Conservation (phyloP, 2,329 filamentous ascomycete species). For the Beauveria scarabaeidicola region DNA sequence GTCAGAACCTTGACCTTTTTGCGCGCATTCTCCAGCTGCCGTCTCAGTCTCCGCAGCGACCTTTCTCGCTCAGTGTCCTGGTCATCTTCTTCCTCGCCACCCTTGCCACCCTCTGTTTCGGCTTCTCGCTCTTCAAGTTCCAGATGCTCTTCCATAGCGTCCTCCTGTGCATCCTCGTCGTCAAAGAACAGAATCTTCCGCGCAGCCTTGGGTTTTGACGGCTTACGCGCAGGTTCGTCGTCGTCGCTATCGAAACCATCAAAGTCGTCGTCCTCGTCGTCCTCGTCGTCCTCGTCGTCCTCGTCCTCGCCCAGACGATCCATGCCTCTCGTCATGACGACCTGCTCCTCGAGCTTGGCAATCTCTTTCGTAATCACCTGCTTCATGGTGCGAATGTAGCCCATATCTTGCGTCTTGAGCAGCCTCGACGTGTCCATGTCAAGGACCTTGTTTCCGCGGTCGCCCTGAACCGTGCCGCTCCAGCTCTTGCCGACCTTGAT, state of each 20-base stretch:
- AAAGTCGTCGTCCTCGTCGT: slow-evolving; percentile 23
- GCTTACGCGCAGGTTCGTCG: slow-evolving; percentile 22
- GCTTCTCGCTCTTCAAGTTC: slow-evolving; percentile 23
- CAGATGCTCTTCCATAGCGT: slow-evolving; percentile 21
- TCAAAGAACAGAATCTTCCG: slow-evolving; percentile 46
- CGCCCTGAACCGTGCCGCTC: slow-evolving; percentile 47
- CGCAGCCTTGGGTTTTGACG: slow-evolving; percentile 22
- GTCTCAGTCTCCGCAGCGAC: slow-evolving; percentile 35
- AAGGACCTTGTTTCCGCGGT: slow-evolving; percentile 48
- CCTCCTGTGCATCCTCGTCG: slow-evolving; percentile 28
- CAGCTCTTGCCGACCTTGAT: slow-evolving; percentile 42
- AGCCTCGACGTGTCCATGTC: slow-evolving; percentile 50
- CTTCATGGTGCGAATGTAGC: slow-evolving; percentile 54
- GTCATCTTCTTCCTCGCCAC: slow-evolving; percentile 16
- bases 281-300: slow-evolving; percentile 23
- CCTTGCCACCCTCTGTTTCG: slow-evolving; percentile 17
- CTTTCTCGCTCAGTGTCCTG: slow-evolving; percentile 32
- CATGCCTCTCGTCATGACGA: slow-evolving; percentile 34
- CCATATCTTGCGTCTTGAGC: slow-evolving; percentile 61
- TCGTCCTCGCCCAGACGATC: slow-evolving; percentile 29
- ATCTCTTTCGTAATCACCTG: slow-evolving; percentile 53
- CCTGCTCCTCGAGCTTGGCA: slow-evolving; percentile 43
- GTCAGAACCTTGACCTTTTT: slow-evolving; percentile 47
- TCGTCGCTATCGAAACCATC: slow-evolving; percentile 24
- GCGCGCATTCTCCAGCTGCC: slow-evolving; percentile 40